Evolutionary conservation across 805 yeast species (phyloP), one percentile per base, ranked within the genome.

Genomic region (Yarrowia yakushimensis): DNA sequence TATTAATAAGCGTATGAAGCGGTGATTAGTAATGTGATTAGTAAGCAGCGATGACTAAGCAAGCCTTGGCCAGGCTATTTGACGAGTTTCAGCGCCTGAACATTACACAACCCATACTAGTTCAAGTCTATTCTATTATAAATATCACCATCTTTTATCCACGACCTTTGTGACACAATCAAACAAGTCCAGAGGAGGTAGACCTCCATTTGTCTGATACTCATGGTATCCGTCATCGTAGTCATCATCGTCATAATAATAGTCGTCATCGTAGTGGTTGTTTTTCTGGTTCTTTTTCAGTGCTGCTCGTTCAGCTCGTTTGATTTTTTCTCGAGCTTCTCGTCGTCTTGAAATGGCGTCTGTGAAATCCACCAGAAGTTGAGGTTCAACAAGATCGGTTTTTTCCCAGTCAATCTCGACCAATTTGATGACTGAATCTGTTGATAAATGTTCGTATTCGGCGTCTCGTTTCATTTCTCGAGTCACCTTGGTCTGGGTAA

Each of bases 351-450:
- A 34, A 52, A 52, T 34, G 15, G 59, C 31, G 25, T 34, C 42
- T 12, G 33, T 18, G 23, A 39, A 41, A 10, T 6, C 42, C 8
- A 31, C 48, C 37, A 55, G 39, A 15, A 55, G 30, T 15, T 28
- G 48, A 3, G 61, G 39, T 17, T 18, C 30, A 9, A 41, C 61
- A 3, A 39, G 6, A 11, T 39, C 37, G 0, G 48, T 39, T 9
- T 41, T 37, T 31, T 55, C 61, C 61, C 61, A 55, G 30, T 55
- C 61, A 11, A 55, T 41, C 15, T 55, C 48, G 1, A 30, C 48
- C 37, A 55, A 8, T 6, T 22, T 17, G 9, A 55, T 41, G 4
- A 12, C 15, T 6, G 30, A 10, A 2, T 31, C 61, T 6, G 22
- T 20, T 3, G 30, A 3, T 36, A 55, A 20, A 28, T 55, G 61